Percentiles rank a stretch among this genome's conserved stretches.
These are phyloP conservation scores for Clonostachys byssicola DNA, from an alignment of 2,329 filamentous ascomycete genomes.

Conservation along the genomic window DNA sequence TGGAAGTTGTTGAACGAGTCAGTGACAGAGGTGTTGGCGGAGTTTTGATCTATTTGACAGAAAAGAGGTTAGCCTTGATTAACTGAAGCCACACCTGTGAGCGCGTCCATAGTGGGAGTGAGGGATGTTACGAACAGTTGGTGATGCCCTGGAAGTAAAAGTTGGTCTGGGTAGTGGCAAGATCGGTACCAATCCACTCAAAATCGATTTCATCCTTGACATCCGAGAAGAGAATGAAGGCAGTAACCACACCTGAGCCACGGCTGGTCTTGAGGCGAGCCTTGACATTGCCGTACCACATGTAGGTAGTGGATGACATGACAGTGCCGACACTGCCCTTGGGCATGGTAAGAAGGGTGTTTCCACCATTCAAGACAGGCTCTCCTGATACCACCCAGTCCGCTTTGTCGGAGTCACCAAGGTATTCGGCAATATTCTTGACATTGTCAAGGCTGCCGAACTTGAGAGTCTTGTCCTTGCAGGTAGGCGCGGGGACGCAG, in stretches of 20 bases:
- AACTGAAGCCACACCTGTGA: background rate
- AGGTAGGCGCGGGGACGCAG: slow-evolving; percentile 81
- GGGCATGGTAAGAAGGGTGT: slow-evolving; percentile 85
- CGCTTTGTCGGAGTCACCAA: slow-evolving; percentile 73
- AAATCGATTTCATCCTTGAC: slow-evolving; percentile 99
- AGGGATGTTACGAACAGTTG: slow-evolving; percentile 60
- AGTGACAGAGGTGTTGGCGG: slow-evolving; percentile 61
- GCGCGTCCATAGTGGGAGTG: background rate
- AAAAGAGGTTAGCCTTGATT: background rate
- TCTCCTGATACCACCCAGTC: slow-evolving; percentile 90
- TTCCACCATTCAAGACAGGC: slow-evolving; percentile 63
- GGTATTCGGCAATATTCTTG: slow-evolving; percentile 71
- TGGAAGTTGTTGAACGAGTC: slow-evolving; percentile 78
- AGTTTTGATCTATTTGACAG: slow-evolving; percentile 61
- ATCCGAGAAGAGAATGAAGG: slow-evolving; percentile 92
- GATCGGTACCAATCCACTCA: slow-evolving; percentile 83
- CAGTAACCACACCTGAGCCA: slow-evolving; percentile 87
- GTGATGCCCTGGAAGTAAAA: slow-evolving; percentile 95
- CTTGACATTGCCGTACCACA: slow-evolving; percentile 96
- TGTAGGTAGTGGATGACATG: slow-evolving; percentile 76
- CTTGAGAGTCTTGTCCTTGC: slow-evolving; percentile 68
- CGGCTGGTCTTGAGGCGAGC: slow-evolving; percentile 80
- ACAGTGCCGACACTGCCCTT: slow-evolving; percentile 82
- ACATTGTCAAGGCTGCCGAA: slow-evolving; percentile 70
- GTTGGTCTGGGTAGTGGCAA: slow-evolving; percentile 81